phyloP scores from a whole-genome alignment of 2,329 filamentous ascomycete species.

The Fusarium aywerte region DNA sequence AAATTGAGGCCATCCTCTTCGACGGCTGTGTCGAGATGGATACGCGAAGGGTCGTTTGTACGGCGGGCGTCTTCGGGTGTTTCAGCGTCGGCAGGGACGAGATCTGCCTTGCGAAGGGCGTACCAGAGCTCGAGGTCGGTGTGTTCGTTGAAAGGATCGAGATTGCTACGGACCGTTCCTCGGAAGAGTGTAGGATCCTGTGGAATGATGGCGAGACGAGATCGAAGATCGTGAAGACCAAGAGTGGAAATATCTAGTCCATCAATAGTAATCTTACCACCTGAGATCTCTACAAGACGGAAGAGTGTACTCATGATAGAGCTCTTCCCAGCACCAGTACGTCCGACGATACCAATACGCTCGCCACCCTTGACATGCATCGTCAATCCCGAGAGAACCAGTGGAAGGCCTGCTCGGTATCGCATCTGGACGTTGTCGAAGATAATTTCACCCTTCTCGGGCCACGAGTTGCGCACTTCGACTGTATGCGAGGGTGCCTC shows the following conservation, averaged over 20 bases:
- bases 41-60: slow-evolving; percentile 70
- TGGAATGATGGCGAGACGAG: slow-evolving; percentile 82
- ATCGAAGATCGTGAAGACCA: slow-evolving; percentile 79
- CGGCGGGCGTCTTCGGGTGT: slow-evolving; percentile 78
- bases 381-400: slow-evolving; percentile 75
- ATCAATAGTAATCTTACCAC: slow-evolving; percentile 72
- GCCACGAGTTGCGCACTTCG: slow-evolving; percentile 81
- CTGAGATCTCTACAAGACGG: slow-evolving; percentile 75
- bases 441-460: slow-evolving; percentile 82
- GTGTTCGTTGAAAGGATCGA: slow-evolving; percentile 84
- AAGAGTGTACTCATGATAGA: slow-evolving; percentile 87
- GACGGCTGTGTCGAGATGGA: slow-evolving; percentile 85
- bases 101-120: slow-evolving; percentile 79
- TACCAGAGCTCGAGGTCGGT: slow-evolving; percentile 82
- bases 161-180: slow-evolving; percentile 80
- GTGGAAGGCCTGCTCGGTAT: slow-evolving; percentile 76
- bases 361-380: slow-evolving; percentile 82
- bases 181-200: slow-evolving; percentile 87
- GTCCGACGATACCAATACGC: slow-evolving; percentile 82
- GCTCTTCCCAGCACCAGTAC: slow-evolving; percentile 84
- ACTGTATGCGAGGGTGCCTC: slow-evolving; percentile 85
- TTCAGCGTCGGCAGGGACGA: slow-evolving; percentile 67
- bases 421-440: slow-evolving; percentile 83
- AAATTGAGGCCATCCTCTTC: slow-evolving; percentile 98
- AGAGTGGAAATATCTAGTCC: slow-evolving; percentile 77